phyloP scores from a whole-genome alignment of 2,329 filamentous ascomycete genomes.

The Paramyrothecium sp. region DNA sequence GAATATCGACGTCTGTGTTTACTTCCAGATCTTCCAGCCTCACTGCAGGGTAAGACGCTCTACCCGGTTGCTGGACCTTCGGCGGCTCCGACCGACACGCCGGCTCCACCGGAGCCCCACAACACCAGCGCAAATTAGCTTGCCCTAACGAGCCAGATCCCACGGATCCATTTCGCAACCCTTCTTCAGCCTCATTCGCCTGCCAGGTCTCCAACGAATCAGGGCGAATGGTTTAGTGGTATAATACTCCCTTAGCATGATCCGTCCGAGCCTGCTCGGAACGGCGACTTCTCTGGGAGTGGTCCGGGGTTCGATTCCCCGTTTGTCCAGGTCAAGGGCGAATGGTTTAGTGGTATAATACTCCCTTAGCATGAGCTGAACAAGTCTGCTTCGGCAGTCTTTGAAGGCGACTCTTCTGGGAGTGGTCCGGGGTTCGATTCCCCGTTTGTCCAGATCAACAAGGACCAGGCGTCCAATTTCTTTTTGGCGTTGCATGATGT shows the following conservation, averaged over 20 bases:
- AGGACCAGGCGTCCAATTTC: not conserved
- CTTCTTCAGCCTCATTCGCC: not conserved
- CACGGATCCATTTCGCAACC: not conserved
- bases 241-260: slow-evolving; percentile 1
- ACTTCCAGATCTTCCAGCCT: too few relatives aligned
- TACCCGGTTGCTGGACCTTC: too few relatives aligned
- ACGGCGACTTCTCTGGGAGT: not conserved
- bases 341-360: slow-evolving; percentile 2
- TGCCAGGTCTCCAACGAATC: not conserved
- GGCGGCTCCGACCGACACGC: too few relatives aligned
- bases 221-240: slow-evolving; percentile 2
- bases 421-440: slow-evolving; percentile 9
- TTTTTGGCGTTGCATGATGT: too few relatives aligned
- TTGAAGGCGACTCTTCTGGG: not conserved
- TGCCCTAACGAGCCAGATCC: not conserved
- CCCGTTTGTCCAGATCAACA: slow-evolving; percentile 3
- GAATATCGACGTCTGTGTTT: too few relatives aligned
- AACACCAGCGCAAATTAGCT: not conserved
- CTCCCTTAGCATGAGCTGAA: slow-evolving; percentile 2
- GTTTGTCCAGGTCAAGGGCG: slow-evolving; percentile 2
- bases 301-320: slow-evolving; percentile 9
- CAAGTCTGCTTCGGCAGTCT: not conserved
- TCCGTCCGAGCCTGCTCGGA: not conserved
- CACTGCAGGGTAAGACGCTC: too few relatives aligned
- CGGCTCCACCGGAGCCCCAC: not conserved